Base-by-base conservation (phyloP, 495 filamentous ascomycete genomes). In the Tuber aestivum region DNA sequence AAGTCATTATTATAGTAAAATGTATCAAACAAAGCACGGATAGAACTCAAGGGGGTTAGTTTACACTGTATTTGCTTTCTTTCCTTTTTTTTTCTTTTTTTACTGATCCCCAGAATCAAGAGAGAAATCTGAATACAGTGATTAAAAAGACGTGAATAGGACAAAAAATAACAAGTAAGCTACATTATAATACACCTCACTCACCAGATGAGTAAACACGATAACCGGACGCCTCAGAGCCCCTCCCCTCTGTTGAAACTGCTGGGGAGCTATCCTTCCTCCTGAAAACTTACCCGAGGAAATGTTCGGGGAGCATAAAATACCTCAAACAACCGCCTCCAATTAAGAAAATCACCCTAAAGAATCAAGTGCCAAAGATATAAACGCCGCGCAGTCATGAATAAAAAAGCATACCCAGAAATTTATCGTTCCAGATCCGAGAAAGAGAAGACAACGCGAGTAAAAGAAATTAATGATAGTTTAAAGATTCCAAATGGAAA, bases 41-140 rank as follows among this genome's bases (percentile, higher is more conserved):
- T 16, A 65, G 14, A 65, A 35, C 56, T 65, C 14, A 35, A 65
- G 35, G 27, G 27, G 12, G 27, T 56, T 56, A 56, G 50, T 10
- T 56, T 56, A 56, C n/a, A 56, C 50, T 56, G 50, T 56, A 56
- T n/a, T 56, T n/a, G n/a, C n/a, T n/a, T n/a, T n/a, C n/a, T n/a
- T n/a, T n/a, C n/a, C n/a, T n/a, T 65, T 4, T 32, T 65, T 32
- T n/a, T n/a, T 56, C 7, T 14, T 65, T 65, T 27, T 32, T 27
- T 32, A 35, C n/a, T 32, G 27, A 35, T 14, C 56, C 56, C 14
- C 20, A 65, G 56, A 65, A 65, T 65, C 27, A 65, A 65, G 35
- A 65, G 27, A 65, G 56, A 18, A 35, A 35, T 35, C 56, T 18
- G 27, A 65, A 27, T 18, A 65, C 27, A 65, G 56, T 65, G 20